phyloP scores from a whole-genome alignment of 1,284 basidiomycete genomes.

The Mycena sp. region DNA sequence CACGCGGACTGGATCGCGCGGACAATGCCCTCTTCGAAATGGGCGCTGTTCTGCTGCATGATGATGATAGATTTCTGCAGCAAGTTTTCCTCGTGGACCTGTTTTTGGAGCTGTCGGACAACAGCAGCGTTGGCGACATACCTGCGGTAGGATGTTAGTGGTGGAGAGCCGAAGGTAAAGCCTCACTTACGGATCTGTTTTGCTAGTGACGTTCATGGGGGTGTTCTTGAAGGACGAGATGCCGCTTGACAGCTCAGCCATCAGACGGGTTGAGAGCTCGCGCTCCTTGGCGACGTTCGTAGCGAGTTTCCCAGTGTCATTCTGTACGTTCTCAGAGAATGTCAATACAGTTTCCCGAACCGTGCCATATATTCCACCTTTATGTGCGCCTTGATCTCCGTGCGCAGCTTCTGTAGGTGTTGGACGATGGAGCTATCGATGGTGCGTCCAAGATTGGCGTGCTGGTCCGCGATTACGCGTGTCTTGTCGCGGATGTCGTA shows the following conservation, averaged over 20 bases:
- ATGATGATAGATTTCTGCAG: slow-evolving; percentile 99
- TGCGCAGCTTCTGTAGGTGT: slow-evolving; percentile 93
- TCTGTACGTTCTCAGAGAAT: slow-evolving; percentile 86
- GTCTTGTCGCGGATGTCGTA: slow-evolving; percentile 96
- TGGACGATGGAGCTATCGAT: slow-evolving; percentile 98
- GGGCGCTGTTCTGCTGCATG: slow-evolving; percentile 97
- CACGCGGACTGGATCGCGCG: slow-evolving; percentile 96
- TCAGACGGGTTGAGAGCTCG: slow-evolving; percentile 87
- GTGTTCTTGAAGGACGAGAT: slow-evolving; percentile 96
- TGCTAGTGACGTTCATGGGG: slow-evolving; percentile 86
- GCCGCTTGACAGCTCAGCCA: slow-evolving; percentile 88
- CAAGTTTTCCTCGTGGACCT: slow-evolving; percentile 97
- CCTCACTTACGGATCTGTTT: slow-evolving; percentile 86
- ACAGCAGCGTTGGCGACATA: slow-evolving; percentile 85
- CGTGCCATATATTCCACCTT: slow-evolving; percentile 63
- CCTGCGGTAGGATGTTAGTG: slow-evolving; percentile 40
- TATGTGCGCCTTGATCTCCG: slow-evolving; percentile 98
- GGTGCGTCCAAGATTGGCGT: slow-evolving; percentile 95
- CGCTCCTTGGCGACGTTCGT: slow-evolving; percentile 94
- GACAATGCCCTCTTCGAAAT: slow-evolving; percentile 98
- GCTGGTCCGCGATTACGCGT: slow-evolving; percentile 93
- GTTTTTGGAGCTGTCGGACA: slow-evolving; percentile 88
- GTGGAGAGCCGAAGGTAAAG: neutral
- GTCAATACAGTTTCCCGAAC: slow-evolving; percentile 31
- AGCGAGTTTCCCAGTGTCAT: slow-evolving; percentile 96